Base-by-base conservation (phyloP, 306 rosid genomes). In the Aeschynomene evenia region DNA sequence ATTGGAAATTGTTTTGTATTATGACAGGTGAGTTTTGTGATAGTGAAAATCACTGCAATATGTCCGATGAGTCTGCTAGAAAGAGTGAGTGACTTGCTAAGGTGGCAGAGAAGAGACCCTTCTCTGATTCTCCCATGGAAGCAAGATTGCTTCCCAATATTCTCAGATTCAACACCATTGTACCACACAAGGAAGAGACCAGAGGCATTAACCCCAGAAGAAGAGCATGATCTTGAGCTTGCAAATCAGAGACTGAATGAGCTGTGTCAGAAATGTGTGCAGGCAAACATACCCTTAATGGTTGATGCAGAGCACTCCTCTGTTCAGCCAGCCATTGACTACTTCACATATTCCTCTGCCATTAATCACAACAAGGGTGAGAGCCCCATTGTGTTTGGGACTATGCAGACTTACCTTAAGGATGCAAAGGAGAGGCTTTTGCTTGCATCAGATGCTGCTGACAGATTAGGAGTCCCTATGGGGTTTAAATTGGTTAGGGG, bases 401-500 rank as follows among this genome's bases (percentile, higher is more conserved):
- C 99, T 0, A 28, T 95, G 0, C 99, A 91, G 52, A 82, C 97
- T 1, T 95, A 95, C 69, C 63, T 95, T 60, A 95, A 89, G 56
- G 99, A 91, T 46, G 96, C 99, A 3, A 84, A 73, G 55, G 97
- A 89, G 37, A 81, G 97, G 51, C 12, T 95, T 82, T 0, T 74
- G 51, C 70, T 75, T 2, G 75, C 84, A 3, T 29, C 79, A 0
- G 20, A 77, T 15, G 89, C 87, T 0, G 96, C 96, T 0, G 86
- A 87, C 23, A 66, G 70, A 11, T 83, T 87, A 96, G 86, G 86
- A 0, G 13, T 91, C 24, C 79, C 95, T 1, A 75, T 95, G 78
- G 99, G 97, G 6, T 79, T 95, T 80, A 95, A 95, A 59, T 70
- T 91, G 46, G 99, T 95, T 28, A 81, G 99, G 7, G 99, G 97